Conservation (phyloP, 202 grass and related monocot species). For the Dendrocalamus latiflorus region DNA sequence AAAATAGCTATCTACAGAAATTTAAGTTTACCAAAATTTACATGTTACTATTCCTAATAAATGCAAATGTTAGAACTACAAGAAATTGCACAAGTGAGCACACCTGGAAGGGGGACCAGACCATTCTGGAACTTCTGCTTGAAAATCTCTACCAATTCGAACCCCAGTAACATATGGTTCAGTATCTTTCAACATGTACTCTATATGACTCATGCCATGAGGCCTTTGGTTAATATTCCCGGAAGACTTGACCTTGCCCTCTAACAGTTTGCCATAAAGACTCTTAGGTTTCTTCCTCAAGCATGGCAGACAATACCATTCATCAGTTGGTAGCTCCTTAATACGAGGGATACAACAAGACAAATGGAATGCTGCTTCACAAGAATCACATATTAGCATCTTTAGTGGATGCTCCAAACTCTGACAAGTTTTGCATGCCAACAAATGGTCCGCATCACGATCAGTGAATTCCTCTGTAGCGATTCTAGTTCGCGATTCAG, state of each 20-base stretch:
- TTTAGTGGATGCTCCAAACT: constrained; percentile 50
- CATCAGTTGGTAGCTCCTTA: constrained; percentile 38
- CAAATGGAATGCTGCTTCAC: constrained; percentile 85
- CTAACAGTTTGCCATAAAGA: constrained; percentile 31
- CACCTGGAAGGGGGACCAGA: constrained; percentile 55
- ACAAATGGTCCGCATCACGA: constrained; percentile 38
- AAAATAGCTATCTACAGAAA: constrained; percentile 8
- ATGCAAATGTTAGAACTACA: constrained; percentile 20
- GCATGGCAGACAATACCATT: constrained; percentile 75
- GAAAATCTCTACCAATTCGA: constrained; percentile 73
- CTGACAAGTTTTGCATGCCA: constrained; percentile 63
- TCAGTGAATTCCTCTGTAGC: constrained; percentile 30
- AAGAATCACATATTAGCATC: constrained; percentile 87
- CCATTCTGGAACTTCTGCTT: constrained; percentile 77
- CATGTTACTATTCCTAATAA: constrained; percentile 23
- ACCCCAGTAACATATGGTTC: constrained; percentile 64
- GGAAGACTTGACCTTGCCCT: constrained; percentile 29
- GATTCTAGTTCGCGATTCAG: constrained; percentile 22
- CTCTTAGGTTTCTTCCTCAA: constrained; percentile 52
- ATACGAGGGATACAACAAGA: constrained; percentile 59
- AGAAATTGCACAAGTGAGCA: constrained; percentile 29
- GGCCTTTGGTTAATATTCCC: constrained; percentile 31
- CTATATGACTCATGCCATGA: constrained; percentile 50
- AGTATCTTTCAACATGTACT: constrained; percentile 65
- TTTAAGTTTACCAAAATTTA: constrained; percentile 17